A percentile compares a stretch with the other conserved stretches of the same genome.
phyloP scores from a whole-genome alignment of 108 stramenopile genomes.

The Nitzschia palea region DNA sequence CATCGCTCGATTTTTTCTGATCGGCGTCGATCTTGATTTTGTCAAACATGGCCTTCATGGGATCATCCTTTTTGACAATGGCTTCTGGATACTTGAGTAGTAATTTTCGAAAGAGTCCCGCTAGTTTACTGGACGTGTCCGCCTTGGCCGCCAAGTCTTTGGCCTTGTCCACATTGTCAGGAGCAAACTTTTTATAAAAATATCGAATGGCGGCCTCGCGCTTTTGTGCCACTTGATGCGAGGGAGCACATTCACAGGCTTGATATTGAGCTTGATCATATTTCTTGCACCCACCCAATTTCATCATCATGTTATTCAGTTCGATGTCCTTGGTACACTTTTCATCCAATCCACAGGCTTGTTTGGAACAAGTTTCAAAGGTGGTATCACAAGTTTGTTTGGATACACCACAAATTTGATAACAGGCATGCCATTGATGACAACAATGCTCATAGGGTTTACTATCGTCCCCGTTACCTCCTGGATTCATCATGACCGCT shows the following conservation, averaged over 20 bases:
- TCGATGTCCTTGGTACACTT: slow-evolving; percentile 18
- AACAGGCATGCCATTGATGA: slow-evolving; percentile 45
- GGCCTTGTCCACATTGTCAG: slow-evolving; percentile 43
- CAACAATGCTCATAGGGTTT: slow-evolving; percentile 41
- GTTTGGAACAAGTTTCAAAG: slow-evolving; percentile 46
- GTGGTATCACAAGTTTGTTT: slow-evolving; percentile 44
- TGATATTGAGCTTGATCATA: slow-evolving; percentile 33
- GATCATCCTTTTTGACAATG: slow-evolving; percentile 40
- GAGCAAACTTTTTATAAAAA: slow-evolving; percentile 53
- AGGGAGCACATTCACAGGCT: slow-evolving; percentile 42
- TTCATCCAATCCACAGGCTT: slow-evolving; percentile 46
- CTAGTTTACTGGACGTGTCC: slow-evolving; percentile 34
- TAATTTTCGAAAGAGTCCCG: slow-evolving; percentile 39
- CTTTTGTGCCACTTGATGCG: slow-evolving; percentile 9
- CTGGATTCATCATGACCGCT: slow-evolving; percentile 24
- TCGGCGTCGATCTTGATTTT: slow-evolving; percentile 21
- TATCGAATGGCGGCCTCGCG: slow-evolving; percentile 31
- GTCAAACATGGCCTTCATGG: slow-evolving; percentile 28
- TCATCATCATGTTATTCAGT: slow-evolving; percentile 27
- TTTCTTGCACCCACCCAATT: slow-evolving; percentile 33
- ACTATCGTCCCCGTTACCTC: slow-evolving; percentile 5
- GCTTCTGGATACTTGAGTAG: slow-evolving; percentile 47
- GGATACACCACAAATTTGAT: slow-evolving; percentile 45
- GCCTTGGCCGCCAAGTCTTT: slow-evolving; percentile 42
- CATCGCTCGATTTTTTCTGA: background rate